Evolutionary conservation across 2,329 filamentous ascomycete genomes (phyloP).

Genomic region (Stylonectria norvegica): DNA sequence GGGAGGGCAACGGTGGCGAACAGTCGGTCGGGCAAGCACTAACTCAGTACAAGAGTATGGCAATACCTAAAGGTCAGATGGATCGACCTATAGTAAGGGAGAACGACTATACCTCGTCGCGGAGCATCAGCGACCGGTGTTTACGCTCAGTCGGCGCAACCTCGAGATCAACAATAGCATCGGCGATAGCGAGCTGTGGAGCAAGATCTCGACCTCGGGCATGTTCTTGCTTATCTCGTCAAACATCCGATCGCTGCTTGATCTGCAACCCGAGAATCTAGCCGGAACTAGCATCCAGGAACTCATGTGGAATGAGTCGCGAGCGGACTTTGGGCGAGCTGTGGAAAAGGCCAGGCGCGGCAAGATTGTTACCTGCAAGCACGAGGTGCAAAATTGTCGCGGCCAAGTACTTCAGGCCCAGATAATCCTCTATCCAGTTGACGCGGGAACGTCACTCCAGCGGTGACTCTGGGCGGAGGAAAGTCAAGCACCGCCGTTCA

Average conservation of each 20-base stretch:
- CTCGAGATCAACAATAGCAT: conserved; percentile 58
- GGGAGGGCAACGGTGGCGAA: too few species aligned
- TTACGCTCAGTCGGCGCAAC: conserved; percentile 63
- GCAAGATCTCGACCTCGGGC: conserved; percentile 86
- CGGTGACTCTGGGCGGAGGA: too few species aligned
- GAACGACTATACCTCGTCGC: too few species aligned
- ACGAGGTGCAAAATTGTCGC: conserved; percentile 84
- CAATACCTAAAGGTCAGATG: too few species aligned
- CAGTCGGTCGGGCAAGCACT: too few species aligned
- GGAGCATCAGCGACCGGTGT: conserved; percentile 85
- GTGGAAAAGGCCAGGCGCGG: conserved; percentile 77
- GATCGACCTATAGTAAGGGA: too few species aligned
- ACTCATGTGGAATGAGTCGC: conserved; percentile 80
- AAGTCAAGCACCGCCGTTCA: too few species aligned
- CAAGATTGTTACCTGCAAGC: conserved; percentile 72
- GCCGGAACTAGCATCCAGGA: conserved; percentile 85
- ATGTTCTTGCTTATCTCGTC: conserved; percentile 90
- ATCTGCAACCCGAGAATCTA: conserved; percentile 75
- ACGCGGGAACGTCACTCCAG: too few species aligned
- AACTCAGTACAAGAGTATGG: too few species aligned
- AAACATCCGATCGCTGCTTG: conserved; percentile 76
- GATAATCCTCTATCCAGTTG: conserved; percentile 83
- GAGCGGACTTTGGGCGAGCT: conserved; percentile 71
- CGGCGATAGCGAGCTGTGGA: conserved; percentile 86
- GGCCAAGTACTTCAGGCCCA: conserved; percentile 83